A percentile compares a stretch with the other conserved stretches of the same genome.
Conservation (phyloP, 1,284 basidiomycete genomes). For the Mycena citricolor region DNA sequence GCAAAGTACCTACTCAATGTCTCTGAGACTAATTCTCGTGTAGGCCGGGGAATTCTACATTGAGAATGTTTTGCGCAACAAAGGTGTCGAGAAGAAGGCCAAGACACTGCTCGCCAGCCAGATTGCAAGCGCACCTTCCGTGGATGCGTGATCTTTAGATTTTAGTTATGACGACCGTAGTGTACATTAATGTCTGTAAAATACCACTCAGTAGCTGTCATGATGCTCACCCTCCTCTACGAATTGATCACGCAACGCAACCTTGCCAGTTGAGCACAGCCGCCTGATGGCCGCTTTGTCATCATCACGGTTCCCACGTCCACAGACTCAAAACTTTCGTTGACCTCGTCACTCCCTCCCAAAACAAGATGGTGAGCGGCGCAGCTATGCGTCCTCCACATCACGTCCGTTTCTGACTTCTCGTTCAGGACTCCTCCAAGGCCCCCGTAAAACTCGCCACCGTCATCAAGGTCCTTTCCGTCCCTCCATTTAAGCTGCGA, state of each 20-base stretch:
- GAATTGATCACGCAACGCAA: too few species aligned
- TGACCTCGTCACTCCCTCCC: conserved; percentile 13
- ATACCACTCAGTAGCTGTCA: too few species aligned
- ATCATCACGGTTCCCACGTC: conserved; percentile 5
- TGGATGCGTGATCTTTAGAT: too few species aligned
- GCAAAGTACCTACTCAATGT: conserved; percentile 7
- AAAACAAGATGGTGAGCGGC: conserved; percentile 37
- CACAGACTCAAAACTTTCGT: conserved; percentile 19
- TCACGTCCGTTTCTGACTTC: background rate
- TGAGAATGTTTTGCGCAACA: conserved; percentile 80
- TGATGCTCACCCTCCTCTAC: too few species aligned
- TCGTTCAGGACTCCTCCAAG: conserved; percentile 60
- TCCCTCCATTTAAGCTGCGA: background rate
- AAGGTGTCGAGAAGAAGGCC: conserved; percentile 45
- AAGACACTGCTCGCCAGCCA: conserved; percentile 17
- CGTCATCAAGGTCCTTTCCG: conserved; percentile 80
- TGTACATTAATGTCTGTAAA: too few species aligned
- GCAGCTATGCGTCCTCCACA: background rate
- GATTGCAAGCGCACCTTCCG: too few species aligned
- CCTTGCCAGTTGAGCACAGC: too few species aligned
- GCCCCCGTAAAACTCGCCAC: conserved; percentile 92
- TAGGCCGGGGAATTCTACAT: conserved; percentile 93
- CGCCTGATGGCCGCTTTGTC: too few species aligned
- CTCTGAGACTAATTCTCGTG: conserved; percentile 14
- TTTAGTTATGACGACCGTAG: too few species aligned